Base-by-base conservation (phyloP, 257 asterid species). In the Thymus mandschuricus region DNA sequence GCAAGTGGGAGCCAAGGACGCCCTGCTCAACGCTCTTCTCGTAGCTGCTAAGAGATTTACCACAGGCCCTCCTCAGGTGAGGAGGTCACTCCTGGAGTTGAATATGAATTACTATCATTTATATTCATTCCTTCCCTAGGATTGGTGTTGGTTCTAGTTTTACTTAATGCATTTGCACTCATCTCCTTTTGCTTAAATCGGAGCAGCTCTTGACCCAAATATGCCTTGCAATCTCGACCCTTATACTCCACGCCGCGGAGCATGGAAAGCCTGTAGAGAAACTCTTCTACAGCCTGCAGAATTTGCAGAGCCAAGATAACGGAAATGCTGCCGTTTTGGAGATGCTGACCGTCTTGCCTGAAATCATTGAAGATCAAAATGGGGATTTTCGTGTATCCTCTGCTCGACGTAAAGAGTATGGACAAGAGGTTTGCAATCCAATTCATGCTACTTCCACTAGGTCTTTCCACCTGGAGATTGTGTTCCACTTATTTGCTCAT, bases 121-220 rank as follows among this genome's bases (percentile, higher is more conserved):
- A 13, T 57, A 38, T 48, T 52, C 65, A 10, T 57, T n/a, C 65
- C 13, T 57, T 10, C 43, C 13, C 30, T 55, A 10, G 1, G 46
- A 40, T 71, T 58, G n/a, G 21, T 45, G 5, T 41, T 15, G 40
- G 30, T 60, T 34, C 29, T 41, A 2, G 21, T 21, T 21, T 60
- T 35, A 3, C 6, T 60, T 0, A 34, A 56, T 6, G 28, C 7
- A 21, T 75, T 68, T 70, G 68, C 80, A 83, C 71, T 87, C 70
- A 85, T 57, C 54, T 70, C 52, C 51, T 62, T 64, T 60, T 60
- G 63, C 76, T 38, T 21, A 34, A 29, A 62, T 11, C n/a, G 3
- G 65, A 76, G 66, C 96, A 92, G 98, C 96, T 92, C 67, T 79
- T 92, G 68, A 92, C 98, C 40, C 98, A 92, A 88, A 85, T 92